Conservation (phyloP, 768 basidiomycete genomes). For the Trametes cinnabarina region DNA sequence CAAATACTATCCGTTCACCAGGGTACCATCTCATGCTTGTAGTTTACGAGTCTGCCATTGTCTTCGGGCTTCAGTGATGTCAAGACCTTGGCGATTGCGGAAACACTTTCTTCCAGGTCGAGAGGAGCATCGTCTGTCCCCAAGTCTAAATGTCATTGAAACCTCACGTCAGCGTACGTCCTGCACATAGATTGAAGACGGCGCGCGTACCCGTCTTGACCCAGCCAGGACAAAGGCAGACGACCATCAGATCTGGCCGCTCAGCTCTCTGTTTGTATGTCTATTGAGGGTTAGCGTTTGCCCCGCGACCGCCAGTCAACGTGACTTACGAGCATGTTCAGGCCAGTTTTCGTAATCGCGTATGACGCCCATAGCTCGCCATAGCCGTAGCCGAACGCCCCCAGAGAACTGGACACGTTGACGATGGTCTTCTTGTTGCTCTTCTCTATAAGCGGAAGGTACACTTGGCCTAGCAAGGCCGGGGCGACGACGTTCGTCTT, state of each 20-base stretch:
- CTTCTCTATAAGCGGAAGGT: constrained; percentile 34
- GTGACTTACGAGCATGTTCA: constrained; percentile 37
- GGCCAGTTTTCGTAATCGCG: constrained; percentile 35
- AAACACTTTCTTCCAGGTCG: constrained; percentile 13
- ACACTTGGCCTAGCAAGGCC: constrained; percentile 32
- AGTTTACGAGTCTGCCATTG: constrained; percentile 4
- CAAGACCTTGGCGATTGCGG: constrained; percentile 4
- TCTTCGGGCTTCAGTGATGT: constrained; percentile 6
- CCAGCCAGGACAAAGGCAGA: constrained; percentile 17
- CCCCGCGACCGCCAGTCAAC: background rate
- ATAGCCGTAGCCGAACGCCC: constrained; percentile 22
- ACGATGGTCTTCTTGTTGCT: constrained; percentile 32
- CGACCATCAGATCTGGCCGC: constrained; percentile 13
- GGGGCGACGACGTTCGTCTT: constrained; percentile 36
- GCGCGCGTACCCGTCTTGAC: constrained; percentile 14
- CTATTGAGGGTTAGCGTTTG: background rate
- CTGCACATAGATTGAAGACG: background rate
- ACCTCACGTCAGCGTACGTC: background rate
- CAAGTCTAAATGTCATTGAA: background rate
- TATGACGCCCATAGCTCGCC: constrained; percentile 32
- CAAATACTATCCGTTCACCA: too few relatives aligned
- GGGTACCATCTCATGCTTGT: constrained; percentile 1
- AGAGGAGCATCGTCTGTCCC: background rate
- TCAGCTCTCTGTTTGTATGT: constrained; percentile 18
- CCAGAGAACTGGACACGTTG: constrained; percentile 30